Percentiles rank a stretch among this genome's conserved stretches.
These are phyloP conservation scores for Elsinoe batatas DNA, from an alignment of 2,329 filamentous ascomycete genomes.

Conservation along the genomic window DNA sequence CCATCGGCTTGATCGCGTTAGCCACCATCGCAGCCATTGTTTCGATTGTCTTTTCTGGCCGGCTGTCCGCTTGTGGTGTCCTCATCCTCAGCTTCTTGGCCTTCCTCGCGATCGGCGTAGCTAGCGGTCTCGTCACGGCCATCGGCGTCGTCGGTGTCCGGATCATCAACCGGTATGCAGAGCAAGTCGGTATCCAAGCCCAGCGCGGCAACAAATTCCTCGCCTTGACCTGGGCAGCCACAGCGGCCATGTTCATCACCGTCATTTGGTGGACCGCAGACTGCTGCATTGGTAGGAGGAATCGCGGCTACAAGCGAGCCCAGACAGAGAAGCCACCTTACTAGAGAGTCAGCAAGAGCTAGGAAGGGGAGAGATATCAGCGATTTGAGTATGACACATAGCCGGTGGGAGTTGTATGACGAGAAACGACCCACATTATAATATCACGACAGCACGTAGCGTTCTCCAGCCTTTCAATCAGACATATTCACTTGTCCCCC, in stretches of 20 bases:
- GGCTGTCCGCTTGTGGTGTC: slow-evolving; percentile 41
- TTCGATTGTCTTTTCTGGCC: slow-evolving; percentile 36
- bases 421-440: background rate
- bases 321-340: slow-evolving; percentile 10
- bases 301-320: background rate
- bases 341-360: background rate
- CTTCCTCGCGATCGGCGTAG: slow-evolving; percentile 53
- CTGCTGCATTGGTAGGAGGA: slow-evolving; percentile 4
- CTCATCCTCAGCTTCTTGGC: slow-evolving; percentile 41
- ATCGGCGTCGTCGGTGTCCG: slow-evolving; percentile 44
- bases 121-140: slow-evolving; percentile 64
- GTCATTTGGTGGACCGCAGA: slow-evolving; percentile 10
- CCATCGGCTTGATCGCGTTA: slow-evolving; percentile 43
- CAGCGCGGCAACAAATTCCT: slow-evolving; percentile 46
- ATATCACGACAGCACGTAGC: slow-evolving; percentile 10
- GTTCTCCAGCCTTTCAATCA: background rate
- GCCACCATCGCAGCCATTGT: slow-evolving; percentile 39
- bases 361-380: background rate
- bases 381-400: background rate
- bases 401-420: background rate
- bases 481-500: background rate
- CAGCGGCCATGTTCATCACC: slow-evolving; percentile 20
- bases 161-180: slow-evolving; percentile 45
- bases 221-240: slow-evolving; percentile 50
- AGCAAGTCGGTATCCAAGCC: slow-evolving; percentile 40